Conservation (phyloP, 306 rosid genomes). For the Potentilla sterilis region DNA sequence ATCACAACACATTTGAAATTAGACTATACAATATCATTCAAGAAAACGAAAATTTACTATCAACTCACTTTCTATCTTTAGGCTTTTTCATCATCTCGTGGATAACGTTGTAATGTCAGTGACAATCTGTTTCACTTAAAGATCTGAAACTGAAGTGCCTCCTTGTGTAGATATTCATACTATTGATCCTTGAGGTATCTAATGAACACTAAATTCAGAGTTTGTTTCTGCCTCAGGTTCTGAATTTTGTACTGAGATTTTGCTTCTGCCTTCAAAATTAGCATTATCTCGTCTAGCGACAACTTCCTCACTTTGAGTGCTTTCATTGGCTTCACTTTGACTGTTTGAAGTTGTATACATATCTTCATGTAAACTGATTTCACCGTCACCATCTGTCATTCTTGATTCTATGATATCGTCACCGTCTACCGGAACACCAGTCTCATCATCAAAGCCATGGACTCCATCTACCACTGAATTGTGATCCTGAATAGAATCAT, state of each 20-base stretch:
- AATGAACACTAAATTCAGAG: neutral
- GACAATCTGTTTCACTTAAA: neutral
- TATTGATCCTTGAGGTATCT: neutral
- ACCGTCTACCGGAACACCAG: slow-evolving; percentile 4
- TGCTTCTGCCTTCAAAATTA: slow-evolving; percentile 11
- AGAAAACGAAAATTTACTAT: neutral
- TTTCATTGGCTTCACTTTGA: neutral
- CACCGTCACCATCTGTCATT: slow-evolving; percentile 3
- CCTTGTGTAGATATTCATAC: neutral
- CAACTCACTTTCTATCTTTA: neutral
- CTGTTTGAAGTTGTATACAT: neutral
- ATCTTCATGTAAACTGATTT: slow-evolving; percentile 1
- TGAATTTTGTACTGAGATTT: slow-evolving; percentile 1
- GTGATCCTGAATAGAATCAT: neutral
- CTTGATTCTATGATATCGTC: slow-evolving; percentile 2
- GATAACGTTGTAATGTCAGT: neutral
- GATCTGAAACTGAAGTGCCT: slow-evolving; percentile 17
- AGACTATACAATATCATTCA: neutral
- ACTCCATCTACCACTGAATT: slow-evolving; percentile 12
- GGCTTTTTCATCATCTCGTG: neutral
- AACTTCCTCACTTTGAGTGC: neutral
- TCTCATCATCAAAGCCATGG: slow-evolving; percentile 23
- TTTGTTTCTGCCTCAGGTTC: slow-evolving; percentile 6
- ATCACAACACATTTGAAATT: neutral
- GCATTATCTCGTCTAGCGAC: neutral